phyloP scores from a whole-genome alignment of 2,329 filamentous ascomycete genomes.

The Penicillium sp. region DNA sequence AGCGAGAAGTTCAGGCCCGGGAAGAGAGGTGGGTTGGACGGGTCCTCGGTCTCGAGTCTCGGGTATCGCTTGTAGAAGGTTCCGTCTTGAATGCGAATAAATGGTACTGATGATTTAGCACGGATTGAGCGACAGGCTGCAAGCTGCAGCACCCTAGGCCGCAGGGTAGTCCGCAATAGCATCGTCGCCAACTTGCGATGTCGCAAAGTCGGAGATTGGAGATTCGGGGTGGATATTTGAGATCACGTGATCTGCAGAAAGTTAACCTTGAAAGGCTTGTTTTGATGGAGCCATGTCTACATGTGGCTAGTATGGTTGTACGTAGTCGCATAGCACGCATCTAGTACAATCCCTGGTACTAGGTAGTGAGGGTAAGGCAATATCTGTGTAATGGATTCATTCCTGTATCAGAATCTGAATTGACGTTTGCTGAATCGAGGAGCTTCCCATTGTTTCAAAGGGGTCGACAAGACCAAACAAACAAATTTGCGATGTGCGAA shows the following conservation, averaged over 20 bases:
- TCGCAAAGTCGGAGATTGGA: conserved; percentile 4
- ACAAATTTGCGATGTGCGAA: too few species aligned
- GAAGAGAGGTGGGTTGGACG: conserved; percentile 66
- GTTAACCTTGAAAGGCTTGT: too few species aligned
- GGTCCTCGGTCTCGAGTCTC: conserved; percentile 40
- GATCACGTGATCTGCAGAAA: background rate
- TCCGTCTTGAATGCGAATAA: conserved; percentile 70
- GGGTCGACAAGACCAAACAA: too few species aligned
- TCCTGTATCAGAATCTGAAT: too few species aligned
- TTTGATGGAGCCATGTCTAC: too few species aligned
- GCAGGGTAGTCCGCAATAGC: conserved; percentile 16
- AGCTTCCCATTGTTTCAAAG: too few species aligned
- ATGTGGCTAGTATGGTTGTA: too few species aligned
- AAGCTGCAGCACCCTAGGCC: conserved; percentile 8
- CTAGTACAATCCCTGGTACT: too few species aligned
- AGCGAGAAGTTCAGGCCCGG: conserved; percentile 66
- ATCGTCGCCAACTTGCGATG: conserved; percentile 6
- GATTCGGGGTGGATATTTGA: conserved; percentile 1
- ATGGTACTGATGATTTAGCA: conserved; percentile 41
- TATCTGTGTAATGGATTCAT: too few species aligned
- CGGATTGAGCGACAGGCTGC: conserved; percentile 2
- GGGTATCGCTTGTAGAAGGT: conserved; percentile 81
- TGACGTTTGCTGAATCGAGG: too few species aligned
- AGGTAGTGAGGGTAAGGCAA: too few species aligned
- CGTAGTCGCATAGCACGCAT: too few species aligned